Evolutionary conservation across 805 yeast genomes (phyloP), one percentile per base, ranked within the genome.

Genomic region (Maudiozyma saulgeensis): DNA sequence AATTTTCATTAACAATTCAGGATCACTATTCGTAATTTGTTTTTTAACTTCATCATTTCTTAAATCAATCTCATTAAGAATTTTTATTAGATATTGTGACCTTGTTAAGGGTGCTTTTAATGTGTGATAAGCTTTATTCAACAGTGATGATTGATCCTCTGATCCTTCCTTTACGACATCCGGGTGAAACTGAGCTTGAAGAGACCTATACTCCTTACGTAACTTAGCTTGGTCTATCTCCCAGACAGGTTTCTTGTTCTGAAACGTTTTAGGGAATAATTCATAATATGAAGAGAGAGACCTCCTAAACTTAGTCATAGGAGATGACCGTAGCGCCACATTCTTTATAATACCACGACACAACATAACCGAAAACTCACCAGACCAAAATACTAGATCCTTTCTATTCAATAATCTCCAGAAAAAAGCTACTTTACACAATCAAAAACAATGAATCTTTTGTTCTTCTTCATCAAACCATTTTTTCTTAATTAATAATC

Each of bases 111-210:
- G 96, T 50, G 80, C 77, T 23, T 73, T 72, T 49, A 91, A 65
- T 1, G 85, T 80, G 21, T 82, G 70, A 65, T 87, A 91, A 0
- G 96, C 98, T 44, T 75, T 77, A 60, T 91, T 89, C 34, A 93
- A 68, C 19, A 76, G 59, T 1, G 89, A 75, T 5, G 84, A 59
- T 39, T 61, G 62, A 35, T 59, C 49, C 34, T 51, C 54, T 5
- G 42, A 51, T n/a, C 47, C 48, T 3, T 44, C 49, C 53, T 51
- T 56, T 38, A 49, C 69, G 51, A 73, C 71, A 68, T 91, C 99
- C 0, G 99, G 99, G 62, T 91, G 99, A 45, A 77, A 74, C 51
- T 75, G 72, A 37, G 84, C 77, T 64, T 91, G 98, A 31, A 89
- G 69, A 8, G 60, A 54, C 39, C 96, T 69, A 63, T 81, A 91